A percentile compares a stretch with the other conserved stretches of the same genome.
Evolutionary conservation across 257 asterid genomes (phyloP).

Genomic region (Plantago major): DNA sequence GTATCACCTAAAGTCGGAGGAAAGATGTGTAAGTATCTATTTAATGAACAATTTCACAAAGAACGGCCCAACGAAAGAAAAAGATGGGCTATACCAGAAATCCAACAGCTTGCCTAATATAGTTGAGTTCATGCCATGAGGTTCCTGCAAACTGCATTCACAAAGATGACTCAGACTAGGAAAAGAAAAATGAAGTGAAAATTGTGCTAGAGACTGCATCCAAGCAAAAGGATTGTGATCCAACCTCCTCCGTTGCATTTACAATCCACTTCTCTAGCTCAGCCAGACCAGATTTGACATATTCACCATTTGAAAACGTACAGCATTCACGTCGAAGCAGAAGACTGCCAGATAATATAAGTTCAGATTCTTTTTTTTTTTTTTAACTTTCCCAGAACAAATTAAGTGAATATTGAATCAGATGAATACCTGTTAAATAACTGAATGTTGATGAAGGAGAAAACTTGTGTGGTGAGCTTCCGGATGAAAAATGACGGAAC

Average conservation of each 20-base stretch:
- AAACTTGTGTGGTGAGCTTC: slow-evolving; percentile 92
- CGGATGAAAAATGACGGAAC: slow-evolving; percentile 97
- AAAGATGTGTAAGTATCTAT: slow-evolving; percentile 11
- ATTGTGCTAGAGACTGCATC: slow-evolving; percentile 15
- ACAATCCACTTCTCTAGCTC: slow-evolving; percentile 97
- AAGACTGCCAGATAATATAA: slow-evolving; percentile 44
- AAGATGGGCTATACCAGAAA: slow-evolving; percentile 60
- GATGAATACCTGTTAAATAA: slow-evolving; percentile 77
- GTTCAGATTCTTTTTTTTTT: slow-evolving; percentile 1
- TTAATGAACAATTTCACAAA: slow-evolving; percentile 8
- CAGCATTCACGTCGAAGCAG: slow-evolving; percentile 98
- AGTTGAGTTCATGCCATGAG: slow-evolving; percentile 94
- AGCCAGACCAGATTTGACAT: slow-evolving; percentile 94
- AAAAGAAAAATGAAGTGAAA: slow-evolving; percentile 13
- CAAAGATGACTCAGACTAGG: slow-evolving; percentile 23
- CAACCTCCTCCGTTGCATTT: slow-evolving; percentile 85
- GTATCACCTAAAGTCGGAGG: slow-evolving; percentile 66
- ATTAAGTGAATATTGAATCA: slow-evolving; percentile 1
- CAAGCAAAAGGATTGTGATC: not conserved
- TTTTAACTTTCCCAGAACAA: not conserved
- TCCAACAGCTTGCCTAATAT: slow-evolving; percentile 98
- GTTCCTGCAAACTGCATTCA: slow-evolving; percentile 89
- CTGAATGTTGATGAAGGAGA: slow-evolving; percentile 91
- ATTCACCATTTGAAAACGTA: slow-evolving; percentile 95
- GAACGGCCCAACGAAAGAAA: slow-evolving; percentile 3